Evolutionary conservation across 2,329 filamentous ascomycete species (phyloP), one percentile per base, ranked within the genome.

Genomic region (Purpureocillium takamizusanense): DNA sequence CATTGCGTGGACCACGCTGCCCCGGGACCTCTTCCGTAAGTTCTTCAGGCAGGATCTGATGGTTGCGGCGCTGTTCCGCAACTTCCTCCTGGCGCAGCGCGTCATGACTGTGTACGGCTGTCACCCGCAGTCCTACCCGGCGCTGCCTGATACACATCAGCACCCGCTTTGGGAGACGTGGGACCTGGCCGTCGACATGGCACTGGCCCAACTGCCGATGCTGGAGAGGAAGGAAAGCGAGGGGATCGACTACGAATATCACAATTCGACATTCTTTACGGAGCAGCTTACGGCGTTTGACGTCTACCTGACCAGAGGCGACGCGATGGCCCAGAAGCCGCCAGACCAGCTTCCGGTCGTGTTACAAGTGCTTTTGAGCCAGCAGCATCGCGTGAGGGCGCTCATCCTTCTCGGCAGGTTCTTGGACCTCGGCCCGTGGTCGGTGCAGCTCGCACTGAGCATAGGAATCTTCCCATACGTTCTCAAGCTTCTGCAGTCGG

Each of bases 391-490:
- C 49, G 77, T 98, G 18, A 76, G 92, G 36, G 92, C 92, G 13
- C 71, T 98, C 45, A 94, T 98, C 37, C 67, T 98, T 7, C 72
- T 98, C 1, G 92, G 89, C 41, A 86, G 88, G 48, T 98, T 98
- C 60, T 69, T 98, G 15, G 92, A 98, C 53, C 75, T 97, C 30
- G 92, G 92, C 0, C 92, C 92, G 1, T 98, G 92, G 92, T 94
- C 92, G 23, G 92, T 98, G n/a, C 92, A 97, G 58, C 77, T 98
- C 31, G 92, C 92, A 13, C 72, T 98, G 13, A 95, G 89, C 60
- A 98, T 98, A 44, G 92, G 92, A 17, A 98, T 98, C 45, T 98
- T 98, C 60, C 92, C 92, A 1, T 98, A 98, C 55, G 92, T 98
- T n/a, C 68, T 98, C 27, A 98, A 98, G 62, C 70, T 98, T 18